phyloP scores from a whole-genome alignment of 73 alveolate species.

The Stentor roeselii region DNA sequence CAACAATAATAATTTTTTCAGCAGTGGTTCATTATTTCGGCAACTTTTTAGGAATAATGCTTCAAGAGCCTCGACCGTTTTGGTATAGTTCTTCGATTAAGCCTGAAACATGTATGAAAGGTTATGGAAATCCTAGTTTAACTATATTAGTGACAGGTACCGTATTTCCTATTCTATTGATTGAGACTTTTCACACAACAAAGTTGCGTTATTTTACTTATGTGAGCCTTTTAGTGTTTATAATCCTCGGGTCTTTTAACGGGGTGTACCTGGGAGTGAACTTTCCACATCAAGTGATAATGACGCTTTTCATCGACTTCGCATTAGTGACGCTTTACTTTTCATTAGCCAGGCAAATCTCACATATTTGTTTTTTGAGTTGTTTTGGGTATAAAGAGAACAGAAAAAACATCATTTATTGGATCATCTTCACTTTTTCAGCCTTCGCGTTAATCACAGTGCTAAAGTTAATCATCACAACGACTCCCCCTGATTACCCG shows the following conservation, averaged over 20 bases:
- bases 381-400: not conserved
- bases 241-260: not conserved
- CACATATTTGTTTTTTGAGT: not conserved
- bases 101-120: not conserved
- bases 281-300: slow-evolving; percentile 20
- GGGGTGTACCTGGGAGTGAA: slow-evolving; percentile 10
- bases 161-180: not conserved
- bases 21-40: not conserved
- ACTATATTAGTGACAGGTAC: not conserved
- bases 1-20: not conserved
- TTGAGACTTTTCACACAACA: not conserved
- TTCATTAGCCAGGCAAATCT: not conserved
- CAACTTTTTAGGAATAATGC: not conserved
- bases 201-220: not conserved
- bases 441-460: not conserved
- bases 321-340: not conserved
- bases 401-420: not conserved
- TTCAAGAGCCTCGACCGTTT: slow-evolving; percentile 16
- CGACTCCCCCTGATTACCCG: not conserved
- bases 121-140: not conserved
- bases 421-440: not conserved
- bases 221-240: not conserved
- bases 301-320: not conserved
- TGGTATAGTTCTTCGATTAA: not conserved
- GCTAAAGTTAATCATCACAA: not conserved